These are phyloP conservation scores for Parietaria judaica DNA, from an alignment of 306 rosid genomes.

Conservation along the genomic window DNA sequence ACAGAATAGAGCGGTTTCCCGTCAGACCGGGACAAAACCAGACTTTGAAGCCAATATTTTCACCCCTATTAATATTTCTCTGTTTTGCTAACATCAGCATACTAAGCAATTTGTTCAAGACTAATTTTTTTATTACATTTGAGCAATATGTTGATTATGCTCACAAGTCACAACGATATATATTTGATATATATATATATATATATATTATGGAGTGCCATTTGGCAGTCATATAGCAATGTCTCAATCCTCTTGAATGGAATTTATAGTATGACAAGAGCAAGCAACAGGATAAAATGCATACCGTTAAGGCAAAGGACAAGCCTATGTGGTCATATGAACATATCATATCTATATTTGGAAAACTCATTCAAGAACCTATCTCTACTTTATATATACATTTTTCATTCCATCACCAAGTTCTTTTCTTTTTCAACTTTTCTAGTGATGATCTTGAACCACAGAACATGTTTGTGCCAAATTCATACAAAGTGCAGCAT, in stretches of 20 bases:
- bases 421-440: background rate
- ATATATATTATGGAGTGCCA: background rate
- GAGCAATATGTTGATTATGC: too few relatives aligned
- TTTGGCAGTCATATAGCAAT: constrained; percentile 1
- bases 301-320: background rate
- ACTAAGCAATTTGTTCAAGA: too few relatives aligned
- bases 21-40: background rate
- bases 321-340: constrained; percentile 8
- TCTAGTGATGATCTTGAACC: background rate
- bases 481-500: background rate
- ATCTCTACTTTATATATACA: too few relatives aligned
- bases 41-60: background rate
- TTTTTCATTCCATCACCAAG: background rate
- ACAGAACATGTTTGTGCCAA: background rate
- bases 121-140: too few relatives aligned
- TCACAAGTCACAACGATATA: too few relatives aligned
- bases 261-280: background rate
- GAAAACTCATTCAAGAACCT: background rate
- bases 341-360: constrained; percentile 6
- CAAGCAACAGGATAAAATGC: too few relatives aligned
- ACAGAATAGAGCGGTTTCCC: too few relatives aligned
- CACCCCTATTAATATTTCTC: background rate
- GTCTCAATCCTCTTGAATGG: background rate
- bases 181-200: background rate
- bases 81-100: too few relatives aligned